Base-by-base conservation (phyloP, 768 basidiomycete species). In the Tulasnella sp. region DNA sequence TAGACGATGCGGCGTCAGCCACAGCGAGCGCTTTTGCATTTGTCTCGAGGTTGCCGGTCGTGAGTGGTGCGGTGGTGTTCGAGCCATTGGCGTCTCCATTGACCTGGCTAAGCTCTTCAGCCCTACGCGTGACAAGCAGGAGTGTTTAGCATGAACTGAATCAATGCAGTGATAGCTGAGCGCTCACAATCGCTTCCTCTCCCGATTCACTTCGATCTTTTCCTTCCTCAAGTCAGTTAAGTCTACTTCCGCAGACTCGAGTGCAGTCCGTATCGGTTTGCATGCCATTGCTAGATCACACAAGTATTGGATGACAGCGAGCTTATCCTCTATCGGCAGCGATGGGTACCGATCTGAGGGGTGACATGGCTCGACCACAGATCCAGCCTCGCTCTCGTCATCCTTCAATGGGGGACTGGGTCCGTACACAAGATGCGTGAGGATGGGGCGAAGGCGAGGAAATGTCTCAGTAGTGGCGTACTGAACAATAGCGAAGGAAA, bases 201-300 rank as follows among this genome's bases (percentile, higher is more conserved):
- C 75, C 60, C 93, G 79, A 72, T 96, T 96, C 62, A 92, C 82
- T 63, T 98, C 96, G 30, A 93, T 92, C 70, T 93, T 88, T 70
- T 94, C 90, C 72, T 98, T 99, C 63, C 96, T 74, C 31, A 96
- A 75, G 25, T 92, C 89, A 8, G 96, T 98, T 62, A 99, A 70
- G 63, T 87, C 84, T 65, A 87, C 80, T 67, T 93, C 92, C 66
- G 88, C 90, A 46, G 81, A 79, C 66, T 99, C 96, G 81, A 98
- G 87, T 66, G 90, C 87, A 4, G 78, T 71, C 67, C 92, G 87
- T 21, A 97, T 83, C 9, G 82, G 78, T 71, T 92, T 94, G 71
- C 89, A 92, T 22, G 92, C 91, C 24, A 92, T 81, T 0, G 85
- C 92, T 52, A 93, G 72, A 66, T 93, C 90, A 71, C 84, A 86